Evolutionary conservation across 2,329 filamentous ascomycete species (phyloP).

Genomic region (Ceratocystis colombiana): DNA sequence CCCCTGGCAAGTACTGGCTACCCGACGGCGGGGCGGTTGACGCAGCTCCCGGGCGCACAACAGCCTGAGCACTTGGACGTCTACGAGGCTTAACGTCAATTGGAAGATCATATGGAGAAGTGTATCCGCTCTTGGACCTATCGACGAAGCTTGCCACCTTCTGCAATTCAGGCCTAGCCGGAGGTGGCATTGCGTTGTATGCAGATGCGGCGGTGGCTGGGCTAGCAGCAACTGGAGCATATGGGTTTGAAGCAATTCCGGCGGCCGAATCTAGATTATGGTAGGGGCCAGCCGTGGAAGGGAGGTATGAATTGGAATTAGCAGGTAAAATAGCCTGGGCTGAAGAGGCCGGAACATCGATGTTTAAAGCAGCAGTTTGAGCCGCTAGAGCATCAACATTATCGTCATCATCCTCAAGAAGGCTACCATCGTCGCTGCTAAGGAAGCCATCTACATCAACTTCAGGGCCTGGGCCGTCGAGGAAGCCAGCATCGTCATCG

Average conservation of each 20-base stretch:
- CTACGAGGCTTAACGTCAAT: constrained; percentile 70
- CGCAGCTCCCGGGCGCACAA: constrained; percentile 1
- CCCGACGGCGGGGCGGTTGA: constrained; percentile 28
- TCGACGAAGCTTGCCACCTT: constrained; percentile 77
- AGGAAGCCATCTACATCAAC: constrained; percentile 58
- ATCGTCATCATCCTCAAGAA: constrained; percentile 55
- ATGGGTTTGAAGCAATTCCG: constrained; percentile 20
- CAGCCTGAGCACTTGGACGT: constrained; percentile 47
- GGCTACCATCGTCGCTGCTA: constrained; percentile 75
- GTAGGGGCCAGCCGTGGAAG: background rate
- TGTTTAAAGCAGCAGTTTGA: constrained; percentile 4
- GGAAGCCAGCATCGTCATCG: constrained; percentile 58
- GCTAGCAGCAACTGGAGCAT: constrained; percentile 22
- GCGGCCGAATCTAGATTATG: constrained; percentile 4
- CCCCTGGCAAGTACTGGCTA: constrained; percentile 3
- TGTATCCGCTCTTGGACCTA: constrained; percentile 83
- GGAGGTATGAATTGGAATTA: background rate
- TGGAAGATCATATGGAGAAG: constrained; percentile 89
- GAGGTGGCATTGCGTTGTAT: constrained; percentile 35
- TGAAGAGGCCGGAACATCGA: constrained; percentile 19
- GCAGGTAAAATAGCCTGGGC: constrained; percentile 25
- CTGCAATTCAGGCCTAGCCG: constrained; percentile 38
- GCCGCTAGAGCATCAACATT: constrained; percentile 27
- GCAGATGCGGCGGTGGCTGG: constrained; percentile 29
- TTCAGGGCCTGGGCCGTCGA: constrained; percentile 41